phyloP scores from a whole-genome alignment of 192 early-diverging fungal genomes.

The Entophlyctis helioformis region DNA sequence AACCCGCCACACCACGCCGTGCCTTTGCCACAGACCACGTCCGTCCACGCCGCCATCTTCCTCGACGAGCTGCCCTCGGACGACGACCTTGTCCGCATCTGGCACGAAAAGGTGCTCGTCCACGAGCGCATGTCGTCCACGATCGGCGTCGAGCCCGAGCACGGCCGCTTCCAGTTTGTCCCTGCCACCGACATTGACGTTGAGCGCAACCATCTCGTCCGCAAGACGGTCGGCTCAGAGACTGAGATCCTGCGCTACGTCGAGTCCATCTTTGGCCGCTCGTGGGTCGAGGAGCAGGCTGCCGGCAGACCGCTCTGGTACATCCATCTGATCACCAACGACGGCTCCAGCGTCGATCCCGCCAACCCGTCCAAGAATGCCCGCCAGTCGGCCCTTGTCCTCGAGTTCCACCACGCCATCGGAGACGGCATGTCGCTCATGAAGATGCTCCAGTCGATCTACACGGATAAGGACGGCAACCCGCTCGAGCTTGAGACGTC shows the following conservation, averaged over 20 bases:
- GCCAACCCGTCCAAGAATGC: no score
- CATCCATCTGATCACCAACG: conserved; percentile 4
- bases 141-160: conserved; percentile 2
- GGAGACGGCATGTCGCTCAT: conserved; percentile 12
- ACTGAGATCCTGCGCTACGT: conserved; percentile 3
- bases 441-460: conserved; percentile 5
- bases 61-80: conserved; percentile 1
- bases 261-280: conserved; percentile 6
- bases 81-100: not conserved
- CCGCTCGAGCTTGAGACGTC: no score
- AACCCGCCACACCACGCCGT: no score
- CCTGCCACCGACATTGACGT: conserved; percentile 4
- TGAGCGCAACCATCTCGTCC: conserved; percentile 2
- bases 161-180: conserved; percentile 4
- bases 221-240: conserved; percentile 1
- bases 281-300: conserved; percentile 4
- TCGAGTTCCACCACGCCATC: conserved; percentile 10
- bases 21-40: conserved; percentile 10
- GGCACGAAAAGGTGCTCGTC: conserved; percentile 5
- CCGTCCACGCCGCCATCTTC: conserved; percentile 8
- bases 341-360: no score
- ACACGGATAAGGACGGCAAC: conserved; percentile 4
- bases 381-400: conserved; percentile 2
- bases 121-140: conserved; percentile 9
- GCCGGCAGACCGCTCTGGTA: conserved; percentile 16